phyloP scores from a whole-genome alignment of 2,329 filamentous ascomycete species.

The Sphaerulina musiva region DNA sequence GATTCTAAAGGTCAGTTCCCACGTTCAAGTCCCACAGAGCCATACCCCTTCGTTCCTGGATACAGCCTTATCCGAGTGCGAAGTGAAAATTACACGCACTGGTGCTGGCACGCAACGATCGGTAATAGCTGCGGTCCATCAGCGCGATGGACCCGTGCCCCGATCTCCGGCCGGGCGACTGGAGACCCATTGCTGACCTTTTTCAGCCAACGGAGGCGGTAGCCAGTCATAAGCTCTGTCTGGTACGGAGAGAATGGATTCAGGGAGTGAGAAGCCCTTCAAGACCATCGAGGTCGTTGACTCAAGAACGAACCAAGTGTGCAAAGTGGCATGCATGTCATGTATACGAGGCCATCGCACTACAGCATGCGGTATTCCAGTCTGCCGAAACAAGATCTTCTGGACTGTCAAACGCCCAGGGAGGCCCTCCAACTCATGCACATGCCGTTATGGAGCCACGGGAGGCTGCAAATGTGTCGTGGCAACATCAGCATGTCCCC shows the following conservation, averaged over 20 bases:
- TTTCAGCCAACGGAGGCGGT: not conserved
- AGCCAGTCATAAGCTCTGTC: not conserved
- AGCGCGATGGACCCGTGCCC: constrained; percentile 7
- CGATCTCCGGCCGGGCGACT: constrained; percentile 3
- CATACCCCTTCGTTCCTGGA: constrained; percentile 9
- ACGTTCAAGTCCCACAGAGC: constrained; percentile 16
- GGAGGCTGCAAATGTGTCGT: constrained; percentile 33
- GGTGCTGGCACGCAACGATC: too few relatives aligned
- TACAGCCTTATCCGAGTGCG: not conserved
- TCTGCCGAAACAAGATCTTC: constrained; percentile 33
- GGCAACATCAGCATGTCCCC: constrained; percentile 29
- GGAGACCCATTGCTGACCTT: constrained; percentile 11
- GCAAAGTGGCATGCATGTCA: constrained; percentile 34
- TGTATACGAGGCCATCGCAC: constrained; percentile 34
- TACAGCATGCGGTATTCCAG: constrained; percentile 32
- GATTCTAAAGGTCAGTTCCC: constrained; percentile 17
- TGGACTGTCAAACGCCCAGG: constrained; percentile 35
- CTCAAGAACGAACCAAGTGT: constrained; percentile 28
- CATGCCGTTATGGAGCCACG: constrained; percentile 29
- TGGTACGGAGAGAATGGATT: constrained; percentile 16
- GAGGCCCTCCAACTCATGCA: constrained; percentile 32
- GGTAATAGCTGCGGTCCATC: not conserved
- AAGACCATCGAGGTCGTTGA: constrained; percentile 34
- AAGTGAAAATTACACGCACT: not conserved
- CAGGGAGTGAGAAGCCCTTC: constrained; percentile 29